Percentiles rank a stretch among this genome's conserved stretches.
phyloP scores from a whole-genome alignment of 257 asterid genomes.

The Solanum corneliomulleri region DNA sequence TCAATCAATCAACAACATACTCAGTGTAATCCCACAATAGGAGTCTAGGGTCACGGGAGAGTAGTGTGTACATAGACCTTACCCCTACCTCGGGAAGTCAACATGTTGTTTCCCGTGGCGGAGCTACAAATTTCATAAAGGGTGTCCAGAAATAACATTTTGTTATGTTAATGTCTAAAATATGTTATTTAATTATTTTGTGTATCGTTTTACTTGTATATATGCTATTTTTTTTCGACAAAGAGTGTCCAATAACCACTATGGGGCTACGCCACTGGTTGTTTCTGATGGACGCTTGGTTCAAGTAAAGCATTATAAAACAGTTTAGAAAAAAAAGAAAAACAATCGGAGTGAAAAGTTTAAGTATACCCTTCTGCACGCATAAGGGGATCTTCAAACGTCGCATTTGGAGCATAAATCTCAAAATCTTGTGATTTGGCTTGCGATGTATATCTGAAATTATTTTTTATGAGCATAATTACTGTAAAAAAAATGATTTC shows the following conservation, averaged over 20 bases:
- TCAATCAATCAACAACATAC: background rate
- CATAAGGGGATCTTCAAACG: slow-evolving; percentile 89
- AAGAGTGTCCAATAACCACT: no score
- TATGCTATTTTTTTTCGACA: no score
- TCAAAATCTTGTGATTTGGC: slow-evolving; percentile 68
- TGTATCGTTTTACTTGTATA: no score
- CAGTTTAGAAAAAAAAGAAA: background rate
- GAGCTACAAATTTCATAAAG: no score
- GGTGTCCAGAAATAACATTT: no score
- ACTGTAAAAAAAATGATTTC: background rate
- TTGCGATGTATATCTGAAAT: slow-evolving; percentile 64
- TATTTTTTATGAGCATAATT: background rate
- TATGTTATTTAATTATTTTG: no score
- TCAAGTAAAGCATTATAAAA: background rate
- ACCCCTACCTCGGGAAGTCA: background rate
- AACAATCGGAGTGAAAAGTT: background rate
- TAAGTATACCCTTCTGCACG: slow-evolving; percentile 60
- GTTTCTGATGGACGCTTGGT: rapidly evolving
- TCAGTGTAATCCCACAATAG: background rate
- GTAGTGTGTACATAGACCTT: background rate
- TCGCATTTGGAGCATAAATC: slow-evolving; percentile 66
- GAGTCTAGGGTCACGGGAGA: background rate
- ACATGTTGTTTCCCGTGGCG: background rate
- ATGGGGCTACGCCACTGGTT: background rate
- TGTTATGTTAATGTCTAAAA: no score